Conservation (phyloP, 331 rosid species). For the Spiraea crenata region DNA sequence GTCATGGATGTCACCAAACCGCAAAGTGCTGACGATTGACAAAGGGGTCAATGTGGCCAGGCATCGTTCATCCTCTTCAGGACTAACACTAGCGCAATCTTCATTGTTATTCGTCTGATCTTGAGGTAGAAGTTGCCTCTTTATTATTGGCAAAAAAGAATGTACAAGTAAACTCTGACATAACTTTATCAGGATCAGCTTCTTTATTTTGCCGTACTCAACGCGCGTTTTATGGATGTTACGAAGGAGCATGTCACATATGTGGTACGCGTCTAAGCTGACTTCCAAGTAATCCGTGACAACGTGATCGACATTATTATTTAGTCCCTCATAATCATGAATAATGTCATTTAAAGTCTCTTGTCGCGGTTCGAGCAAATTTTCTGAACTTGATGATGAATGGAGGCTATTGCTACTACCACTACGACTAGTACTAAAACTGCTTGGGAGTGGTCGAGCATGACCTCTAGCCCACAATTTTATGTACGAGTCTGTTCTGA, state of each 20-base stretch:
- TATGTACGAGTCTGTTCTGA: constrained; percentile 74
- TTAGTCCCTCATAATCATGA: neutral
- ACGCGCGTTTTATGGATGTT: constrained; percentile 44
- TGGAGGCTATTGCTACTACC: neutral
- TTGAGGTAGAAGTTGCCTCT: neutral
- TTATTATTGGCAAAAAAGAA: too few relatives aligned
- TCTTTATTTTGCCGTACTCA: constrained; percentile 35
- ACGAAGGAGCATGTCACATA: constrained; percentile 60
- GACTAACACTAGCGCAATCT: too few relatives aligned
- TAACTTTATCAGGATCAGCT: constrained; percentile 28
- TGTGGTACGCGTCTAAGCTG: constrained; percentile 59
- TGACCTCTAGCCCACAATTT: constrained; percentile 70
- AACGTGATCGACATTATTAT: constrained; percentile 42
- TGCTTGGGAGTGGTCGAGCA: constrained; percentile 14
- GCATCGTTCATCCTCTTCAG: neutral
- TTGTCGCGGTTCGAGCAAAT: constrained; percentile 66
- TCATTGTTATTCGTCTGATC: too few relatives aligned
- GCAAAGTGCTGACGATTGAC: constrained; percentile 28
- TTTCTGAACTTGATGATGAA: constrained; percentile 32
- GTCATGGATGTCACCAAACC: constrained; percentile 45
- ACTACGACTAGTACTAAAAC: constrained; percentile 11
- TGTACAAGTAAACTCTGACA: constrained; percentile 3
- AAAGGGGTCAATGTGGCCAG: constrained; percentile 49
- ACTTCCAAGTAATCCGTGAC: constrained; percentile 65
- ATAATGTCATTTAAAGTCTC: constrained; percentile 44